Conservation (phyloP, 768 basidiomycete species). For the Leucocoprinus sp. region DNA sequence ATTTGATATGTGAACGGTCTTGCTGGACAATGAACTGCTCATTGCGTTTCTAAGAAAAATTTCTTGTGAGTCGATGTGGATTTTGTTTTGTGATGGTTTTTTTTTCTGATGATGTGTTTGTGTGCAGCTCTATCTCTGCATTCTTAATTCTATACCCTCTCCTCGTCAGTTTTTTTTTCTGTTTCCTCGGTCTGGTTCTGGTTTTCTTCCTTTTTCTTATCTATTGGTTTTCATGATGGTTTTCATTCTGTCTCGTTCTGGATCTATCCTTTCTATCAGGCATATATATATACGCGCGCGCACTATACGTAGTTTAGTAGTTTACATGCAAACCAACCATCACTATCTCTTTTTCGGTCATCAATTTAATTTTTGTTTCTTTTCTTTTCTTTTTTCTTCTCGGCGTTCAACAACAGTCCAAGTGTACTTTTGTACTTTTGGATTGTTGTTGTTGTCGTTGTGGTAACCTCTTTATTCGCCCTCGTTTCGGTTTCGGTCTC, state of each 20-base stretch:
- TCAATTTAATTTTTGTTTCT: neutral
- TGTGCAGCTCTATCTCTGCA: neutral
- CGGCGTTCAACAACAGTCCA: neutral
- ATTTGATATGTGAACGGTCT: neutral
- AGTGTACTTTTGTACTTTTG: neutral
- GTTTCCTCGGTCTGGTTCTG: neutral
- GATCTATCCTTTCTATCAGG: neutral
- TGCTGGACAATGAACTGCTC: neutral
- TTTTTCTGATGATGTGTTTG: neutral
- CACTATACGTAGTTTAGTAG: constrained; percentile 2
- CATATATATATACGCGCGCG: neutral
- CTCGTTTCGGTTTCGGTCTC: neutral
- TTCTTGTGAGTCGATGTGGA: too few relatives aligned
- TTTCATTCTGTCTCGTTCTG: neutral
- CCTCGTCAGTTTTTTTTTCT: neutral
- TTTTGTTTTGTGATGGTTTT: neutral
- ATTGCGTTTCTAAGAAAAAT: too few relatives aligned
- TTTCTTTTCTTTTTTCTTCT: neutral
- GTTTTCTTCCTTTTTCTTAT: neutral
- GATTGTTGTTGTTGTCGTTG: neutral
- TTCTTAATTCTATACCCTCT: constrained; percentile 1
- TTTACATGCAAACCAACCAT: constrained; percentile 1
- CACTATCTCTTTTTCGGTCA: constrained; percentile 1
- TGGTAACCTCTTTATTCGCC: neutral
- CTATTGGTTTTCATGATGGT: neutral